Evolutionary conservation across 2,329 filamentous ascomycete genomes (phyloP), one percentile per base, ranked within the genome.

Genomic region (Bipolaris sorokiniana): DNA sequence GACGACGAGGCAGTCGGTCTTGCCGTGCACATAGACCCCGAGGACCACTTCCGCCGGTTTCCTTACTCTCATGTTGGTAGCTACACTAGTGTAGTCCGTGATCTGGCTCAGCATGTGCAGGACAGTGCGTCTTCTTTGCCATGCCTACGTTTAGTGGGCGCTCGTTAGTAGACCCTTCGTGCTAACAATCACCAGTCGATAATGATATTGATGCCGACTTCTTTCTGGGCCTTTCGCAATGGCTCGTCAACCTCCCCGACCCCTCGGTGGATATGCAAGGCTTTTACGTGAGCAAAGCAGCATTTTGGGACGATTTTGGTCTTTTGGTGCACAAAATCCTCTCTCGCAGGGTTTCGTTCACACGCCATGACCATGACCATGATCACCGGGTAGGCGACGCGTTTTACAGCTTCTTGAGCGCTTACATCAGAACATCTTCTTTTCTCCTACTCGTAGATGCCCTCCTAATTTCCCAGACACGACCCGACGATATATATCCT

Each of bases 251-350:
- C 18, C 51, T 74, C 18, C 72, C 72, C 44, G 62, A 67, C 7
- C 64, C 58, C n/a, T 59, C 64, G 2, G 40, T 48, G 5, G 58
- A 68, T 15, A 56, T 67, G 20, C 55, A 61, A 6, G 56, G 48
- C 45, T 71, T 71, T 56, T 77, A 69, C 46, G 37, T 65, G n/a
- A 59, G 65, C 50, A 70, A 69, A 53, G 49, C 55, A 7, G n/a
- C 45, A 1, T 76, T 76, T 49, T 77, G 75, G 75, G 69, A 73
- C n/a, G 71, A 75, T 15, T 66, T 76, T 10, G 63, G 65, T 18
- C 46, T 48, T 23, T 51, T 76, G 31, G 65, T 73, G 31, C 60
- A 64, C 48, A 72, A 67, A 47, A 42, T 76, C 16, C 50, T 76
- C 6, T 52, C 40, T 15, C 65, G 72, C 51, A 71, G 68, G 66